Conservation (phyloP, 768 basidiomycete species). For the Collybia mongolica region DNA sequence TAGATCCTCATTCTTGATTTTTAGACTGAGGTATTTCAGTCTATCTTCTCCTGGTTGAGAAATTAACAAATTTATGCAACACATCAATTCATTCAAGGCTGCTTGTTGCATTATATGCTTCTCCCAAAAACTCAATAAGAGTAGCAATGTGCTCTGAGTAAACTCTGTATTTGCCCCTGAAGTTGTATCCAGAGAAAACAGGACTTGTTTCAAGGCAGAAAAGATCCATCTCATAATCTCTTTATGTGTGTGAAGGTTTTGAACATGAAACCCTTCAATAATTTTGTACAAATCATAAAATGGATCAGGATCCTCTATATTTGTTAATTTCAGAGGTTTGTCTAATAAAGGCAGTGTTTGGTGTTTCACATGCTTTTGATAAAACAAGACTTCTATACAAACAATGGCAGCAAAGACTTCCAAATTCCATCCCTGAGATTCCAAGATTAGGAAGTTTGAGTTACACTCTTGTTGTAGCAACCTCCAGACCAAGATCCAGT, state of each 20-base stretch:
- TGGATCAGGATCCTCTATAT: neutral
- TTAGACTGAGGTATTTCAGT: neutral
- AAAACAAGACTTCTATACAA: constrained; percentile 2
- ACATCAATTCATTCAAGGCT: neutral
- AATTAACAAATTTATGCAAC: neutral
- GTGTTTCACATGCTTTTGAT: neutral
- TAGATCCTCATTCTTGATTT: neutral
- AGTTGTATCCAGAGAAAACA: neutral
- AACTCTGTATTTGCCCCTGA: neutral
- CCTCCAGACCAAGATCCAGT: constrained; percentile 4
- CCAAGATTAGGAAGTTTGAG: neutral
- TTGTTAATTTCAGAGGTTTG: neutral
- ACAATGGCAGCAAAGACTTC: neutral
- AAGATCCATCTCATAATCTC: neutral
- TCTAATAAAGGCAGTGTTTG: neutral
- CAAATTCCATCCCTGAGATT: neutral
- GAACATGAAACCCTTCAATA: neutral
- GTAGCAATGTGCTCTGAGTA: neutral
- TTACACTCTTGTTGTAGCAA: neutral
- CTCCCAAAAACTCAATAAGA: neutral
- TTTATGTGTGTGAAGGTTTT: neutral
- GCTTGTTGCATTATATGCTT: neutral
- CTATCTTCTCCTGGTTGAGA: neutral
- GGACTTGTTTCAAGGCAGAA: neutral
- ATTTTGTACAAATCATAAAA: constrained; percentile 4